These are phyloP conservation scores for Chiua sp. DNA, from an alignment of 1,284 basidiomycete genomes.

Conservation along the genomic window DNA sequence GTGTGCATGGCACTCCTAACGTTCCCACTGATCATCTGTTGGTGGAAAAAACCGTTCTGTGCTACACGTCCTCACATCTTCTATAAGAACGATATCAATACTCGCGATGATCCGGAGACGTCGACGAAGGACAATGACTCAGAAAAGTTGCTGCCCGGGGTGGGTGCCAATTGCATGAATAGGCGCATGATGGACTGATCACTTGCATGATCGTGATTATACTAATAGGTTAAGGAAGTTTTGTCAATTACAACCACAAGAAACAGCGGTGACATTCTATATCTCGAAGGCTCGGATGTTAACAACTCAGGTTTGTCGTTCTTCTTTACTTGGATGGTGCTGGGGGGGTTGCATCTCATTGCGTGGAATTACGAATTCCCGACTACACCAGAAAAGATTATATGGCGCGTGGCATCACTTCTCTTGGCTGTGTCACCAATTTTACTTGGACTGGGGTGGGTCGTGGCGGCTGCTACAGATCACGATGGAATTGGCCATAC, in stretches of 20 bases:
- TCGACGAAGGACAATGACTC: background rate
- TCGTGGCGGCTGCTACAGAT: too few species aligned
- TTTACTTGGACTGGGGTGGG: background rate
- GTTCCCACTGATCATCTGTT: conserved; percentile 32
- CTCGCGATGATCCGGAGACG: too few species aligned
- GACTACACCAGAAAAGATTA: background rate
- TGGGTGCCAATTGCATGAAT: background rate
- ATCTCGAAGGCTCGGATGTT: too few species aligned
- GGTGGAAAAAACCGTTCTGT: conserved; percentile 42
- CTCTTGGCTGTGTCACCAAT: background rate
- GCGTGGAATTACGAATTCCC: conserved; percentile 10
- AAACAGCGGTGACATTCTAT: background rate
- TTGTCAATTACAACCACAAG: background rate
- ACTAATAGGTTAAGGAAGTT: background rate
- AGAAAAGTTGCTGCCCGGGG: background rate
- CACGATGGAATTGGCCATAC: too few species aligned
- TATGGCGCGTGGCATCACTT: conserved; percentile 5
- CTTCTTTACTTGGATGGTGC: background rate
- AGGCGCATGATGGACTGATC: too few species aligned
- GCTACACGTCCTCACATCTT: background rate
- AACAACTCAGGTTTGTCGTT: background rate
- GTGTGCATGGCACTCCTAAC: conserved; percentile 36
- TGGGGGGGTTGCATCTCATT: conserved; percentile 2
- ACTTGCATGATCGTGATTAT: too few species aligned
- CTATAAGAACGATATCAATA: background rate